Base-by-base conservation (phyloP, 371 early-diverging fungal species). In the Batkoa obscura region DNA sequence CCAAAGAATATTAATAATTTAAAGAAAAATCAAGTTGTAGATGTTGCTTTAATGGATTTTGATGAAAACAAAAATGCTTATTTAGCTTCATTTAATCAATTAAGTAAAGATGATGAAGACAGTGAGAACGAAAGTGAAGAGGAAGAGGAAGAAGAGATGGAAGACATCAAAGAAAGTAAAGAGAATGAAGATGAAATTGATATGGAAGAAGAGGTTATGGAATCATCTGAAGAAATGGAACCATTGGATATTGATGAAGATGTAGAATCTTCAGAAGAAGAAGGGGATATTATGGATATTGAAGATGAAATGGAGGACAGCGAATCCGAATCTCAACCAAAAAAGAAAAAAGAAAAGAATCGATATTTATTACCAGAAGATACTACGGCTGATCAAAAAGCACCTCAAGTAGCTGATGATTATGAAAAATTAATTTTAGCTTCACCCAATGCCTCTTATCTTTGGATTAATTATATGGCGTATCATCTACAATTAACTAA, bases 391-490 rank as follows among this genome's bases (percentile, higher is more conserved):
- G 77, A 81, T 52, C 59, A 78, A 30, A 66, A 68, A 37, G 73
- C 79, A 36, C 80, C 80, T 23, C 75, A 79, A 61, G 69, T 70
- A 0, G 70, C 73, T 5, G 67, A 68, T 17, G 84, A 94, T 63
- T 95, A 81, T 63, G 96, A 97, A 62, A 80, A 92, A 49, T 66
- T 91, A 38, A 59, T 97, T 42, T 72, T 97, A 36, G 89, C 88
- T 6, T 89, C 91, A 32, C 98, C 98, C 62, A 88, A 92, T 73
- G 84, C 86, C 36, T 95, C 95, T 12, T 89, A 79, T 72, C 60
- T 95, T 55, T 97, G 98, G 98, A 87, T 97, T 63, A 88, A 93
- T 68, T 97, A 88, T 65, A 97, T 97, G 96, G 92, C 95, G 2
- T 88, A 86, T 72, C 88, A 88, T 58, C 72, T 94, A 3, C 80